Evolutionary conservation across 208 protist species (phyloP).

Genomic region (Herpetomonas tarakana): DNA sequence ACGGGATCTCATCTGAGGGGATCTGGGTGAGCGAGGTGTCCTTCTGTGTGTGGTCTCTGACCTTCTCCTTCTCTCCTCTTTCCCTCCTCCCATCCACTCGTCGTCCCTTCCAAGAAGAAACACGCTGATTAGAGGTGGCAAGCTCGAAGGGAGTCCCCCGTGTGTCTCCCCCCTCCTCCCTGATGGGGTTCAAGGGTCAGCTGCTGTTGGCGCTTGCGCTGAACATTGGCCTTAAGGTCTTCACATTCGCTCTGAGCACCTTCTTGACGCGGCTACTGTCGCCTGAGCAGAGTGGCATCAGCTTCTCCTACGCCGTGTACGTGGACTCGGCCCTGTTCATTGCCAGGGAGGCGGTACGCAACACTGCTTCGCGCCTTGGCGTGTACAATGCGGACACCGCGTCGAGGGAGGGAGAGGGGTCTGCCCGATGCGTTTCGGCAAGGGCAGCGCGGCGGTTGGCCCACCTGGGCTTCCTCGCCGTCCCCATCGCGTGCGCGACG

Average conservation of each 20-base stretch:
- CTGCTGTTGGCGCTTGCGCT: constrained; percentile 57
- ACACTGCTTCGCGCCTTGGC: constrained; percentile 43
- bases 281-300: constrained; percentile 67
- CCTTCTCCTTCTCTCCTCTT: no score
- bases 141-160: no score
- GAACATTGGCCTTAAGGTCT: constrained; percentile 60
- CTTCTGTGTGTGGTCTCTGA: no score
- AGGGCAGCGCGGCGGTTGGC: not conserved
- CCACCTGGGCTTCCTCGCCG: constrained; percentile 5
- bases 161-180: no score
- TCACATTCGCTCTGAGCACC: constrained; percentile 72
- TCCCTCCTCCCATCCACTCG: no score
- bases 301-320: constrained; percentile 75
- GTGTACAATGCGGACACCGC: not conserved
- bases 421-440: not conserved
- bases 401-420: not conserved
- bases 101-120: no score
- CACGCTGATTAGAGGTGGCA: no score
- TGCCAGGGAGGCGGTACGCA: constrained; percentile 68
- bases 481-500: constrained; percentile 1
- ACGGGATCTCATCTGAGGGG: no score
- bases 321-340: constrained; percentile 79
- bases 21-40: no score
- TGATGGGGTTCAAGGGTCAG: constrained; percentile 54
- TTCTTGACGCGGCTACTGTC: constrained; percentile 65